Conservation (phyloP, 495 filamentous ascomycete species). For the Neurospora sp. region DNA sequence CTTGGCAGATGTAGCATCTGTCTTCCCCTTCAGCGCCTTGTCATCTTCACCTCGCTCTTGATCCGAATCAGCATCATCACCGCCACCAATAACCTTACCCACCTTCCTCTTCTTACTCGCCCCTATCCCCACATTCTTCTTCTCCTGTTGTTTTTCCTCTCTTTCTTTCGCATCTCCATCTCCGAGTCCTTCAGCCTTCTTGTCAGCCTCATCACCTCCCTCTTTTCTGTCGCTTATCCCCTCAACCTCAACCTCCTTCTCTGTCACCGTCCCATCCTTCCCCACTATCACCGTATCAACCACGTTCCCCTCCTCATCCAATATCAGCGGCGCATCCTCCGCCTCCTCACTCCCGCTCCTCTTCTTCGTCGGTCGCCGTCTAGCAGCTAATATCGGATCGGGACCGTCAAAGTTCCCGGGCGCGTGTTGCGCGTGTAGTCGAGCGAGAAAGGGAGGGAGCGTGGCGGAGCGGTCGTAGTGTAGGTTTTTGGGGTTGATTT, state of each 20-base stretch:
- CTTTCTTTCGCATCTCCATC: neutral
- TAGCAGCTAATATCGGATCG: slow-evolving; percentile 35
- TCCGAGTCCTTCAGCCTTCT: neutral
- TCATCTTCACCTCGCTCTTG: slow-evolving; percentile 12
- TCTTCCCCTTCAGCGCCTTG: slow-evolving; percentile 3
- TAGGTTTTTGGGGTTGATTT: slow-evolving; percentile 46
- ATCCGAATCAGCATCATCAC: slow-evolving; percentile 12
- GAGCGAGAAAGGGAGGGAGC: slow-evolving; percentile 46
- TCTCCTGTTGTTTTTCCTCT: neutral
- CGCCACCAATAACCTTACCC: slow-evolving; percentile 35
- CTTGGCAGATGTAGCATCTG: slow-evolving; percentile 1
- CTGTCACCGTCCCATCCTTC: slow-evolving; percentile 26
- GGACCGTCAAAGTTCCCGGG: slow-evolving; percentile 19
- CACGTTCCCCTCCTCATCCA: slow-evolving; percentile 36
- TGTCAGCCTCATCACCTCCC: neutral
- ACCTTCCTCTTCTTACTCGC: slow-evolving; percentile 39
- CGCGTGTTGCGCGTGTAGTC: slow-evolving; percentile 32
- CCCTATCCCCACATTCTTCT: slow-evolving; percentile 22
- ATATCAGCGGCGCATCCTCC: slow-evolving; percentile 37
- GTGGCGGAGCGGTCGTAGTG: slow-evolving; percentile 29
- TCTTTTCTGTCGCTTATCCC: neutral
- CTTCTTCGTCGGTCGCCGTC: slow-evolving; percentile 25
- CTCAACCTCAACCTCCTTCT: slow-evolving; percentile 2
- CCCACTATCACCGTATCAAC: slow-evolving; percentile 25
- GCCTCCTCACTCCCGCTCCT: slow-evolving; percentile 37